A percentile compares a stretch with the other conserved stretches of the same genome.
Evolutionary conservation across 306 rosid species (phyloP).

Genomic region (Cicer judaicum): DNA sequence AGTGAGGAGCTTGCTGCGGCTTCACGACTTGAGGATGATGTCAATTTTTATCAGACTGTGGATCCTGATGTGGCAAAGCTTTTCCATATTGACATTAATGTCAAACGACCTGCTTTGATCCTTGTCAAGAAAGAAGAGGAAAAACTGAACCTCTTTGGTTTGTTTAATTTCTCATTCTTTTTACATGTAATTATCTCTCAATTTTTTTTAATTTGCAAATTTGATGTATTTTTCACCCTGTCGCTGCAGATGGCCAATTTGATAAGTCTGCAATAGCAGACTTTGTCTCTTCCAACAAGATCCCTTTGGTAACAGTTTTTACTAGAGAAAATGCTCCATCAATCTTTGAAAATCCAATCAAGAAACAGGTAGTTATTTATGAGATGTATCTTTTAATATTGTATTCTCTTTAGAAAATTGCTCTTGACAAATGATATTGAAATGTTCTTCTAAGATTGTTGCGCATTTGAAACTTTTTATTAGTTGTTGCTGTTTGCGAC

Average conservation of each 20-base stretch:
- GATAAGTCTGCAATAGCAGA: constrained; percentile 70
- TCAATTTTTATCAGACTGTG: constrained; percentile 90
- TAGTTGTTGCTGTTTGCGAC: constrained; percentile 81
- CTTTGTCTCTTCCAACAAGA: constrained; percentile 83
- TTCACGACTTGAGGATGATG: constrained; percentile 89
- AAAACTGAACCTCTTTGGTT: constrained; percentile 79
- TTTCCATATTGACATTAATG: constrained; percentile 79
- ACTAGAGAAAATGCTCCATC: constrained; percentile 86
- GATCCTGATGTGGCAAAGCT: constrained; percentile 87
- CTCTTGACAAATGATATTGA: constrained; percentile 16
- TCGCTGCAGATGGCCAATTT: constrained; percentile 74
- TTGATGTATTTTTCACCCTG: constrained; percentile 32
- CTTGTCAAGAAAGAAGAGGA: constrained; percentile 87
- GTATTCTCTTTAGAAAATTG: constrained; percentile 21
- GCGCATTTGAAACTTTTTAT: constrained; percentile 39
- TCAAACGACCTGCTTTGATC: constrained; percentile 86
- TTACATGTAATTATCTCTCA: neutral
- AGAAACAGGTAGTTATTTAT: constrained; percentile 82
- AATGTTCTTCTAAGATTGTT: constrained; percentile 17
- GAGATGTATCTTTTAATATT: constrained; percentile 5
- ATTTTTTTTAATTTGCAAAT: neutral
- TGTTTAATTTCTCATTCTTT: constrained; percentile 42
- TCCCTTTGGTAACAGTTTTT: constrained; percentile 84
- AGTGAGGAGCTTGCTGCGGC: constrained; percentile 95
- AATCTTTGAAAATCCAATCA: constrained; percentile 85